Evolutionary conservation across 2,329 filamentous ascomycete genomes (phyloP).

Genomic region (Paecilomyces fulvus): DNA sequence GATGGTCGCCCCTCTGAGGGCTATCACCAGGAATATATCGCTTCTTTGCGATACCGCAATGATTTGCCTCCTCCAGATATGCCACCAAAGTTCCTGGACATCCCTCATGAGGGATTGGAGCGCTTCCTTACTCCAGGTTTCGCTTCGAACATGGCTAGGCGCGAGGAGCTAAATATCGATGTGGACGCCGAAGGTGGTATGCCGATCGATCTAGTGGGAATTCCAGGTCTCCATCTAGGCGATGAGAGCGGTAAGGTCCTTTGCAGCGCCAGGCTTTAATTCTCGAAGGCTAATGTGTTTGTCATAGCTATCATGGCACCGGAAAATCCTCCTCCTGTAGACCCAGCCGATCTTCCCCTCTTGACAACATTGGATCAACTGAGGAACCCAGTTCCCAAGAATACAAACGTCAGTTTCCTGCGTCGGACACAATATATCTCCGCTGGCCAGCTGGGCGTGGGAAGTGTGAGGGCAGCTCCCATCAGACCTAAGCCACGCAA

Average conservation of each 20-base stretch:
- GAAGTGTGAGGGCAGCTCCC: constrained; percentile 20
- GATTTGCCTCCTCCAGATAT: constrained; percentile 87
- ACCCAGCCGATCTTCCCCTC: constrained; percentile 76
- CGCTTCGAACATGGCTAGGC: constrained; percentile 77
- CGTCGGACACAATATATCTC: constrained; percentile 90
- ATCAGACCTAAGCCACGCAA: constrained; percentile 16
- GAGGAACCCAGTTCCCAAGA: constrained; percentile 70
- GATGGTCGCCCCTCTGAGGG: constrained; percentile 30
- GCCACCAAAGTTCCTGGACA: constrained; percentile 92
- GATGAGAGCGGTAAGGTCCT: constrained; percentile 73
- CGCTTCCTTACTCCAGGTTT: constrained; percentile 89
- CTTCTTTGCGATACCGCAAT: constrained; percentile 91
- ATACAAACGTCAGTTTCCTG: constrained; percentile 81
- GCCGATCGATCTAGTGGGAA: constrained; percentile 89
- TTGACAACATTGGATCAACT: constrained; percentile 76
- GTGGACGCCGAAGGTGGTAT: constrained; percentile 96
- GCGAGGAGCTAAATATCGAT: constrained; percentile 93
- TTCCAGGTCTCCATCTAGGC: constrained; percentile 89
- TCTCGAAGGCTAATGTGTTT: constrained; percentile 11
- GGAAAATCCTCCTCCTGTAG: constrained; percentile 59
- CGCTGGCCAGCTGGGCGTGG: constrained; percentile 26
- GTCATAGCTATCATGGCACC: constrained; percentile 70
- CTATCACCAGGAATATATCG: constrained; percentile 93
- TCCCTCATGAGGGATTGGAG: constrained; percentile 83
- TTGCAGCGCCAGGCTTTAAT: constrained; percentile 3